Evolutionary conservation across 257 asterid genomes (phyloP).

Genomic region (Coffea eugenioides): DNA sequence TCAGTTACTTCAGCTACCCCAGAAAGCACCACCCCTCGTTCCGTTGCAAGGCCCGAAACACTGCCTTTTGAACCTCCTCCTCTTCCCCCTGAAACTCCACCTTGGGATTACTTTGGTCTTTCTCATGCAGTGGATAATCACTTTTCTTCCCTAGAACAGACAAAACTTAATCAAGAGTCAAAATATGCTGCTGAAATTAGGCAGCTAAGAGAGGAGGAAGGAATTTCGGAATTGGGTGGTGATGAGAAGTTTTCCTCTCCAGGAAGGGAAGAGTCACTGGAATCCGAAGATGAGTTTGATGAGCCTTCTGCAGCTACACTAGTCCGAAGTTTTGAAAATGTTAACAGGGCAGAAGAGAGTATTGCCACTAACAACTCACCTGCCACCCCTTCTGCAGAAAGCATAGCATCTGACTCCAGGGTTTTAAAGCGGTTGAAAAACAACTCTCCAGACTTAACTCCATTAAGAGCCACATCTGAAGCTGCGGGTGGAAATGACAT

Average conservation of each 20-base stretch:
- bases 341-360: conserved; percentile 45
- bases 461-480: conserved; percentile 50
- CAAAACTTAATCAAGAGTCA: conserved; percentile 26
- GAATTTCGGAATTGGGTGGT: conserved; percentile 43
- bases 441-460: conserved; percentile 74
- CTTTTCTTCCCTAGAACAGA: conserved; percentile 45
- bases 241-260: conserved; percentile 42
- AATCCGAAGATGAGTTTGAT: conserved; percentile 86
- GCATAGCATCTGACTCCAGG: conserved; percentile 38
- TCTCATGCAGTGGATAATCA: conserved; percentile 62
- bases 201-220: conserved; percentile 38
- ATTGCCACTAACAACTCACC: conserved; percentile 33
- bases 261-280: conserved; percentile 59
- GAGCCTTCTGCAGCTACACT: conserved; percentile 76
- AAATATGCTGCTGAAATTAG: conserved; percentile 36
- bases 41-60: conserved; percentile 47
- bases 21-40: conserved; percentile 56
- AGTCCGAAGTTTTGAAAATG: conserved; percentile 81
- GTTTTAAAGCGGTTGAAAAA: conserved; percentile 42
- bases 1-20: conserved; percentile 65
- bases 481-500: conserved; percentile 45
- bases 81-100: conserved; percentile 48
- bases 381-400: conserved; percentile 25
- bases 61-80: conserved; percentile 44
- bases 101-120: conserved; percentile 95